A percentile compares a stretch with the other conserved stretches of the same genome.
These are phyloP conservation scores for Iris macrosiphon DNA, from an alignment of 106 monocot species.

Conservation along the genomic window DNA sequence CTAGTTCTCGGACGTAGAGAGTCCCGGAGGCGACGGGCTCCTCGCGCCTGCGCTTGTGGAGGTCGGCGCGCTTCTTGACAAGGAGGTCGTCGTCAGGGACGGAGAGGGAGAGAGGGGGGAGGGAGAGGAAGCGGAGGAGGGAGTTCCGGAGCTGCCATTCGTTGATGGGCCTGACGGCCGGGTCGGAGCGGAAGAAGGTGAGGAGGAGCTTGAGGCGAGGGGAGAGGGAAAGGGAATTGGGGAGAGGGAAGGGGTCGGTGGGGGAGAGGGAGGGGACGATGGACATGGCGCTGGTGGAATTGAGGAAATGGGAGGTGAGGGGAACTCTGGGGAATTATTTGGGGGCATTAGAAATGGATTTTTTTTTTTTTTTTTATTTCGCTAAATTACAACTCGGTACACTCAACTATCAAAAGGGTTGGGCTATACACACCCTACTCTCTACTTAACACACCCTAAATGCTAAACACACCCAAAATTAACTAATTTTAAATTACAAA, in stretches of 20 bases:
- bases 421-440: too few relatives aligned
- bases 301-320: too few relatives aligned
- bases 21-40: constrained; percentile 78
- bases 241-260: constrained; percentile 35
- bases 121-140: constrained; percentile 73
- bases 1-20: constrained; percentile 61
- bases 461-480: too few relatives aligned
- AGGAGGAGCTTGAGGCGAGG: constrained; percentile 74
- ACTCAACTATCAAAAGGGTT: too few relatives aligned
- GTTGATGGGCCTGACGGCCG: constrained; percentile 71
- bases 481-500: too few relatives aligned
- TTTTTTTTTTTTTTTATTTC: too few relatives aligned
- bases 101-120: constrained; percentile 35
- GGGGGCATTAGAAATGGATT: too few relatives aligned
- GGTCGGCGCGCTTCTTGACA: constrained; percentile 52
- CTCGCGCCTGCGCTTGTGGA: constrained; percentile 76
- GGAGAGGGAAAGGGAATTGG: constrained; percentile 53
- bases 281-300: too few relatives aligned
- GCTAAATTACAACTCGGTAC: too few relatives aligned
- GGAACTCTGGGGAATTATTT: too few relatives aligned
- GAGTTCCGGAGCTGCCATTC: constrained; percentile 84
- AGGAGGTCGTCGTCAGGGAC: constrained; percentile 59
- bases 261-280: constrained; percentile 27
- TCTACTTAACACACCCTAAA: too few relatives aligned
- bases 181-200: constrained; percentile 87